Evolutionary conservation across 805 yeast genomes (phyloP).

Genomic region (Metschnikowia rubicola): DNA sequence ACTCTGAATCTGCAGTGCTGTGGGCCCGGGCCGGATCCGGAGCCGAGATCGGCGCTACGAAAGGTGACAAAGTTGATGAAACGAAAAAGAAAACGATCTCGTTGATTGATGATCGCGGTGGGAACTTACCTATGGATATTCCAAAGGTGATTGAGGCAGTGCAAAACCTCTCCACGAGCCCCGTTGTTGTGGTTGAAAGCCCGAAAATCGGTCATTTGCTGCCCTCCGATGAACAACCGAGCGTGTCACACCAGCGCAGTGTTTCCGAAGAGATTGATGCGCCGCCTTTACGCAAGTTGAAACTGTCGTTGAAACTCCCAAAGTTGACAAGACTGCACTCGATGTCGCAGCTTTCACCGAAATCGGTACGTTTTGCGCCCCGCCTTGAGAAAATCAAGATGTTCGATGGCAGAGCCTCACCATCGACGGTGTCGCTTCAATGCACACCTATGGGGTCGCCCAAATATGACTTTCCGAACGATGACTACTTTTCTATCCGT

Average conservation of each 20-base stretch:
- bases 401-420: slow-evolving; percentile 59
- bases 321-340: slow-evolving; percentile 23
- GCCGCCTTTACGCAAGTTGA: slow-evolving; percentile 19
- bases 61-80: not conserved
- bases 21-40: slow-evolving; percentile 5
- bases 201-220: not conserved
- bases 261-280: not conserved
- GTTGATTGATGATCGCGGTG: not conserved
- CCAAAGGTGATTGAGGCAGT: not conserved
- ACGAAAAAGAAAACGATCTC: too few relatives aligned
- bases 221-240: not conserved
- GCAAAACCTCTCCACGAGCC: not conserved
- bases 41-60: not conserved
- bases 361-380: slow-evolving; percentile 63
- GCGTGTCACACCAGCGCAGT: not conserved
- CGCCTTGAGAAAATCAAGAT: slow-evolving; percentile 59
- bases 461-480: slow-evolving; percentile 7
- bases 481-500: slow-evolving; percentile 27
- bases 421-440: slow-evolving; percentile 58
- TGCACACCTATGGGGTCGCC: slow-evolving; percentile 47
- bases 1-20: slow-evolving; percentile 5
- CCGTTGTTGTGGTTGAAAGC: not conserved
- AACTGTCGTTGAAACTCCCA: slow-evolving; percentile 24
- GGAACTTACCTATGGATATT: not conserved
- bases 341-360: slow-evolving; percentile 30